phyloP scores from a whole-genome alignment of 1,284 basidiomycete genomes.

The Calocybe gambosa region DNA sequence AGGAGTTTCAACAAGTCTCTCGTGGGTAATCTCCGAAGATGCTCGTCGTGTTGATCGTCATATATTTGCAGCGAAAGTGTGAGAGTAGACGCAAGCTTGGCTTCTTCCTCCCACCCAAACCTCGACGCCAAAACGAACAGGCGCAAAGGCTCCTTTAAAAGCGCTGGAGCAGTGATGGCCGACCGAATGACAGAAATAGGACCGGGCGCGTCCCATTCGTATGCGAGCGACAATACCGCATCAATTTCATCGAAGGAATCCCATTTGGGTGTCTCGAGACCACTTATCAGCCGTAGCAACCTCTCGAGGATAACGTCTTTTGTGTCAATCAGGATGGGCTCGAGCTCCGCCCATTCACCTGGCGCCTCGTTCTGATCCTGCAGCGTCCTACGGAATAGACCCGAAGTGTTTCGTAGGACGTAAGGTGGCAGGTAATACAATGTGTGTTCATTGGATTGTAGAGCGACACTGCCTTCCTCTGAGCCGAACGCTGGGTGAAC shows the following conservation, averaged over 20 bases:
- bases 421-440: constrained; percentile 32
- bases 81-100: constrained; percentile 27
- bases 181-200: constrained; percentile 34
- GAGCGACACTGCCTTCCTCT: constrained; percentile 27
- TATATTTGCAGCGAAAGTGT: constrained; percentile 27
- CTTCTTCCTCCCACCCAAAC: constrained; percentile 36
- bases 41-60: constrained; percentile 21
- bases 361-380: constrained; percentile 16
- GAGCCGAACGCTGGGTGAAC: constrained; percentile 31
- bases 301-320: constrained; percentile 24
- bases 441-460: constrained; percentile 32
- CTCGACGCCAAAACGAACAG: constrained; percentile 33
- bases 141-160: constrained; percentile 30
- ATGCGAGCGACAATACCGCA: constrained; percentile 27
- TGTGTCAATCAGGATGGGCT: constrained; percentile 7
- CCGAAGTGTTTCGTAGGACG: constrained; percentile 32
- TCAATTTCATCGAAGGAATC: constrained; percentile 31
- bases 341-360: neutral
- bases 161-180: constrained; percentile 29
- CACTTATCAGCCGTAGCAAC: constrained; percentile 33
- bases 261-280: constrained; percentile 29
- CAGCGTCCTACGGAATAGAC: constrained; percentile 28
- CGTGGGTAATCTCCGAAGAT: constrained; percentile 23
- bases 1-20: constrained; percentile 27
- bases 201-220: constrained; percentile 33